Conservation (phyloP, 2,329 filamentous ascomycete genomes). For the Penicillium rolfsii region DNA sequence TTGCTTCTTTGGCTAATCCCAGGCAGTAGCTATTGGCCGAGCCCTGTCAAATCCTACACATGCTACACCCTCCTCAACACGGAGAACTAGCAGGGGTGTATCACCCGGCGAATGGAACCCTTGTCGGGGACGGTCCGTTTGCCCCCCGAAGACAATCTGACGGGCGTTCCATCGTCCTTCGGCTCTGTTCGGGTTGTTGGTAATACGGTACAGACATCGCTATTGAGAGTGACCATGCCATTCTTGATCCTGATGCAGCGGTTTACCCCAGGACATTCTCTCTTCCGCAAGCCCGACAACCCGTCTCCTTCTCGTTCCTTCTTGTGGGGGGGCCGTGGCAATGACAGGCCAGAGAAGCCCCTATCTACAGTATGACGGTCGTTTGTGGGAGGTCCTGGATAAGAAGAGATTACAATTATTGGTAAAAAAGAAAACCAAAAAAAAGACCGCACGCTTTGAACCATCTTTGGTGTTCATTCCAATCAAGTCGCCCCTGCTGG, state of each 20-base stretch:
- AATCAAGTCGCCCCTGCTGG: background rate
- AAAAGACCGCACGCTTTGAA: slow-evolving; percentile 16
- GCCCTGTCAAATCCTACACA: slow-evolving; percentile 1
- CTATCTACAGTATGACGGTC: slow-evolving; percentile 5
- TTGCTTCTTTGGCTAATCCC: slow-evolving; percentile 19
- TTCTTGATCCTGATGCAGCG: background rate
- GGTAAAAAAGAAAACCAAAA: background rate
- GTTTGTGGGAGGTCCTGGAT: background rate
- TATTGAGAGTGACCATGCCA: slow-evolving; percentile 3
- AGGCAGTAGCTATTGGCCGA: slow-evolving; percentile 17
- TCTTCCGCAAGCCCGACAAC: slow-evolving; percentile 3
- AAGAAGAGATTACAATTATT: slow-evolving; percentile 2
- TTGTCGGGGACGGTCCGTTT: slow-evolving; percentile 11
- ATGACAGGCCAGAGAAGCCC: background rate
- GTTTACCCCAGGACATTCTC: background rate
- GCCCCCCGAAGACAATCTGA: slow-evolving; percentile 17
- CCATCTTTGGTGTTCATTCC: background rate
- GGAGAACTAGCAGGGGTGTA: slow-evolving; percentile 14
- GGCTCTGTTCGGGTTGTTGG: slow-evolving; percentile 12
- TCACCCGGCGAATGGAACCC: slow-evolving; percentile 18
- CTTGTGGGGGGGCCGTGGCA: background rate
- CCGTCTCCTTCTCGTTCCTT: background rate
- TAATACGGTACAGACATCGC: slow-evolving; percentile 9
- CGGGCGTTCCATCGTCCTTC: slow-evolving; percentile 11
- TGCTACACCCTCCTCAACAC: slow-evolving; percentile 6